Percentiles rank a stretch among this genome's conserved stretches.
These are phyloP conservation scores for Daldinia bambusicola DNA, from an alignment of 495 filamentous ascomycete species.

Conservation along the genomic window DNA sequence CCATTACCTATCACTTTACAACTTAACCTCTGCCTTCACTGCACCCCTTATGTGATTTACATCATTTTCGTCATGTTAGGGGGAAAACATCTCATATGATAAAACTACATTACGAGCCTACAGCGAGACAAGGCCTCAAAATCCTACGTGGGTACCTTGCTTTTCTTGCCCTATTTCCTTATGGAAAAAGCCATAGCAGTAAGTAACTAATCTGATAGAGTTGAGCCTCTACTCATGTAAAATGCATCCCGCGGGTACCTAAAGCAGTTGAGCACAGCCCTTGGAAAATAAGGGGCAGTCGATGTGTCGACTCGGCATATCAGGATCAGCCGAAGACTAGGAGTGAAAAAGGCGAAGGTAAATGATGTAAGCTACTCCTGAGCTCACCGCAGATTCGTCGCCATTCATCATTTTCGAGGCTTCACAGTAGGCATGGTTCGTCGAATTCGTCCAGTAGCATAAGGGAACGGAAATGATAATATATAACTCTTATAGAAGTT, in stretches of 20 bases:
- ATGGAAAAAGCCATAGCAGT: neutral
- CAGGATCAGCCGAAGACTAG: constrained; percentile 14
- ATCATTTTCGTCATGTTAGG: no score
- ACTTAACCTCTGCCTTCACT: no score
- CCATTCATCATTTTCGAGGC: neutral
- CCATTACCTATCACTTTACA: no score
- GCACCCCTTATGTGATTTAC: no score
- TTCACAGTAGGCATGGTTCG: neutral
- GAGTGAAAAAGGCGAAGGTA: constrained; percentile 7
- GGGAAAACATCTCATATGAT: no score
- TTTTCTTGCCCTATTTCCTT: no score
- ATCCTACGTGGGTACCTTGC: no score
- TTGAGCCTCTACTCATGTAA: neutral
- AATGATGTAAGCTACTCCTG: neutral
- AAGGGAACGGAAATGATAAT: constrained; percentile 4
- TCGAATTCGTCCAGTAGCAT: neutral
- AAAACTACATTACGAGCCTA: no score
- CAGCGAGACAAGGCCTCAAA: no score
- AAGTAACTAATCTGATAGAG: neutral
- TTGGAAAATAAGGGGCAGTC: neutral
- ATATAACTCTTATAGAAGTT: constrained; percentile 10
- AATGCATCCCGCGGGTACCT: no score
- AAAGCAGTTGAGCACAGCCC: neutral
- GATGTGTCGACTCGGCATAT: neutral
- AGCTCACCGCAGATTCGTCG: neutral